These are phyloP conservation scores for Pseudogymnoascus sp. DNA, from an alignment of 2,329 filamentous ascomycete species.

Conservation along the genomic window DNA sequence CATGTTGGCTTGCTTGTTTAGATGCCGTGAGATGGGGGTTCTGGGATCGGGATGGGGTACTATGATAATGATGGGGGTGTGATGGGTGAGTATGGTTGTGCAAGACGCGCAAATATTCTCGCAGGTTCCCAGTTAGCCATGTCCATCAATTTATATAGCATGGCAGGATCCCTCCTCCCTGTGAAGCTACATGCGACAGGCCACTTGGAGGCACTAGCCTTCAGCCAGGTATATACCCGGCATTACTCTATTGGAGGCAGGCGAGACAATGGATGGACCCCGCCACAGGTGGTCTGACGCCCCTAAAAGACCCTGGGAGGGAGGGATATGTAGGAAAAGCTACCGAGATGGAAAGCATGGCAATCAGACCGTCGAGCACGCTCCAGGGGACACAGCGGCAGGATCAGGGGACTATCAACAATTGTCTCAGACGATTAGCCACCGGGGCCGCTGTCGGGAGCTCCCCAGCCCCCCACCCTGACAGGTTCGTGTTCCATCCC, in stretches of 20 bases:
- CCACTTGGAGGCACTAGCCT: not conserved
- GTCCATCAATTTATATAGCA: constrained; percentile 6
- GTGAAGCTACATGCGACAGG: not conserved
- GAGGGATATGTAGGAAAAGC: not conserved
- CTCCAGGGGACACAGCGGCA: not conserved
- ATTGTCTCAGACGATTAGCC: not conserved
- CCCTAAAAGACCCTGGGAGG: not conserved
- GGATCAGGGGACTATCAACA: not conserved
- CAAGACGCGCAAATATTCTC: constrained; percentile 1
- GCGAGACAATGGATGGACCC: not conserved
- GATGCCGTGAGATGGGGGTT: not conserved
- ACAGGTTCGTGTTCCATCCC: not conserved
- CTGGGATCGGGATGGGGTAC: not conserved
- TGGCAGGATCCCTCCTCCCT: not conserved
- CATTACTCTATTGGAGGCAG: constrained; percentile 1
- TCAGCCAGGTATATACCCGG: not conserved
- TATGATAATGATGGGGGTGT: not conserved
- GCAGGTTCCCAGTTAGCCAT: not conserved
- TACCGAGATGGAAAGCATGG: not conserved
- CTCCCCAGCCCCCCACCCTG: not conserved
- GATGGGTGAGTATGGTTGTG: not conserved
- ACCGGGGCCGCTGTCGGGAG: not conserved
- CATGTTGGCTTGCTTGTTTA: not conserved
- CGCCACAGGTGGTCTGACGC: not conserved
- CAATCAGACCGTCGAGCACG: not conserved